Conservation (phyloP, 2,329 filamentous ascomycete genomes). For the Pseudohalonectria lignicola region DNA sequence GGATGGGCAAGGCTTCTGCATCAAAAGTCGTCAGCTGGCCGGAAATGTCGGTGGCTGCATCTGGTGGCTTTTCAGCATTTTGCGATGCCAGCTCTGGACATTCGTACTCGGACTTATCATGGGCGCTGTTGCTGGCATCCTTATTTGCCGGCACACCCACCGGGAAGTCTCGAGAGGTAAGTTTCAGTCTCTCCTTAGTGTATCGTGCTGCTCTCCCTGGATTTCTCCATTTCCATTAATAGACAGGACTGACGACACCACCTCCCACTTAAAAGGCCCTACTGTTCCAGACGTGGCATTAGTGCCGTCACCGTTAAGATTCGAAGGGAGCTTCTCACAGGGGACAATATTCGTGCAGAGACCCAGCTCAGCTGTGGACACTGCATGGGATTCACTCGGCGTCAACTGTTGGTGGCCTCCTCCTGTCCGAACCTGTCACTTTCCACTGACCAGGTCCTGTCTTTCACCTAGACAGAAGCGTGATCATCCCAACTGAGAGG, state of each 20-base stretch:
- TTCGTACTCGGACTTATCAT: not conserved
- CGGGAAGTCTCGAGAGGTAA: not conserved
- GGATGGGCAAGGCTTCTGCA: not conserved
- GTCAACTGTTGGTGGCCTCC: not conserved
- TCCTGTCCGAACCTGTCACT: no score
- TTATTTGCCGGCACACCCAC: not conserved
- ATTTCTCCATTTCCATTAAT: no score
- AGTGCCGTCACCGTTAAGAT: not conserved
- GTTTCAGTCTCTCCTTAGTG: no score
- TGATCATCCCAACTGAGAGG: not conserved
- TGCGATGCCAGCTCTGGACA: not conserved
- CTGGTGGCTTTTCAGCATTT: not conserved
- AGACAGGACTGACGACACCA: not conserved
- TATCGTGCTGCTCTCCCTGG: no score
- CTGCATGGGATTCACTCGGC: not conserved
- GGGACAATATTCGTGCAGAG: not conserved
- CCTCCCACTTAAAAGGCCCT: no score
- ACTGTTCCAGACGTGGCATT: not conserved
- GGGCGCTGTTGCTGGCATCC: not conserved
- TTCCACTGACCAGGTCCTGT: not conserved
- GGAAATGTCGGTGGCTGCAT: not conserved
- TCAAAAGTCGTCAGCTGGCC: not conserved
- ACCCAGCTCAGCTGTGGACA: not conserved
- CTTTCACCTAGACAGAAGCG: slow-evolving; percentile 1
- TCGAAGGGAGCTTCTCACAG: not conserved